Evolutionary conservation across 1,139 yeast species (phyloP).

Genomic region (Spathaspora sp.): DNA sequence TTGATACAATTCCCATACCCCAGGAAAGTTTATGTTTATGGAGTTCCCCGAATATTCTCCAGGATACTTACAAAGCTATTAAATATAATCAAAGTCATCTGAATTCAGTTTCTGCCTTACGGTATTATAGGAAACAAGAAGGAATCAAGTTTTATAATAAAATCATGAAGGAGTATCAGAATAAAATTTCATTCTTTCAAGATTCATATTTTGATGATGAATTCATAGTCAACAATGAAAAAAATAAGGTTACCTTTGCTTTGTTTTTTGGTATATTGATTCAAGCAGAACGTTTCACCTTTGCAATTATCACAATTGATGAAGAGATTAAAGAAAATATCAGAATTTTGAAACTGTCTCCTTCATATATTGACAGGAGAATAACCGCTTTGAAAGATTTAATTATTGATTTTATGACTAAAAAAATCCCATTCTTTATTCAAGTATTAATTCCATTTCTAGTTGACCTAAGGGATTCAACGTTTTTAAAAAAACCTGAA

Average conservation of each 20-base stretch:
- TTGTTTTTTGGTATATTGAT: neutral
- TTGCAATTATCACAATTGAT: neutral
- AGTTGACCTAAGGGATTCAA: neutral
- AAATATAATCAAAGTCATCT: neutral
- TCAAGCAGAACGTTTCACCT: neutral
- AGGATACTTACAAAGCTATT: neutral
- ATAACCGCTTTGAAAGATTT: neutral
- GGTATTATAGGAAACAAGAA: neutral
- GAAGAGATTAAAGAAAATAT: neutral
- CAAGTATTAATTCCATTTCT: neutral
- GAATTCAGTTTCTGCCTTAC: neutral
- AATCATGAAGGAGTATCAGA: neutral
- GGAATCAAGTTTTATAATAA: neutral
- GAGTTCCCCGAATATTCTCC: neutral
- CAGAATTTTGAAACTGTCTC: neutral
- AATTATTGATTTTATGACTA: neutral
- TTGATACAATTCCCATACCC: neutral
- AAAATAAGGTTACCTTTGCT: neutral
- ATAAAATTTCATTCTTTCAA: neutral
- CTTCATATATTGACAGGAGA: neutral
- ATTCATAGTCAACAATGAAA: neutral
- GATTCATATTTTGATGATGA: neutral
- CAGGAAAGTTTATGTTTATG: neutral
- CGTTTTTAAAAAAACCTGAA: neutral
- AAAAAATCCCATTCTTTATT: neutral